phyloP scores from a whole-genome alignment of 2,329 filamentous ascomycete genomes.

The Aspergillus unguis region DNA sequence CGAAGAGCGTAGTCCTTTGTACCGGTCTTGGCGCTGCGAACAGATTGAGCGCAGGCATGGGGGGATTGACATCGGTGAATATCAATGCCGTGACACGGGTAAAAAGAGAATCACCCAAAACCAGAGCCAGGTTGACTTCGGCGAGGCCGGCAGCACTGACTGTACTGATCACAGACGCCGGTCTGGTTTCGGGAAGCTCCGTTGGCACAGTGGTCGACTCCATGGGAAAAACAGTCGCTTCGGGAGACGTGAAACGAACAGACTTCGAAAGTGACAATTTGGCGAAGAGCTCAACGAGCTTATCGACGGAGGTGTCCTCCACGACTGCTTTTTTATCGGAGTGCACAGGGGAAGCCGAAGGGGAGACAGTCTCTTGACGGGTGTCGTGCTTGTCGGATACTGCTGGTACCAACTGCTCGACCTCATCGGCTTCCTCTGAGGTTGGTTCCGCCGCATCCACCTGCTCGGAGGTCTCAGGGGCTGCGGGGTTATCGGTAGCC shows the following conservation, averaged over 20 bases:
- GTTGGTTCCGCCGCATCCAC: conserved; percentile 13
- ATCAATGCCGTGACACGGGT: conserved; percentile 6
- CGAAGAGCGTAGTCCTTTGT: conserved; percentile 9
- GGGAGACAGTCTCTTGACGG: conserved; percentile 1
- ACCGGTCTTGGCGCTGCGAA: conserved; percentile 1
- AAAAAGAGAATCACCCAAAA: conserved; percentile 11
- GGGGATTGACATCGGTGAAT: neutral
- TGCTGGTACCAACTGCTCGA: neutral
- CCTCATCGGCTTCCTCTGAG: conserved; percentile 8
- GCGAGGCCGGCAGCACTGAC: neutral
- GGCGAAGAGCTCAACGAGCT: conserved; percentile 8
- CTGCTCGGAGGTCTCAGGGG: conserved; percentile 12
- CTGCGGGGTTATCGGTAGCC: neutral
- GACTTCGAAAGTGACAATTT: conserved; percentile 10
- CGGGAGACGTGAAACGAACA: conserved; percentile 5
- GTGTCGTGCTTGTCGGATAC: neutral
- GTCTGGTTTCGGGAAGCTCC: conserved; percentile 9
- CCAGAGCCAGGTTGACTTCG: neutral
- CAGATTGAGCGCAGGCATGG: neutral
- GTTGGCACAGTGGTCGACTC: conserved; percentile 10
- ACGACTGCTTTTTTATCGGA: conserved; percentile 10
- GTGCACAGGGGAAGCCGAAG: conserved; percentile 11
- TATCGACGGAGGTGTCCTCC: conserved; percentile 12
- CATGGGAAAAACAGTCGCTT: conserved; percentile 10
- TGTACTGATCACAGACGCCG: conserved; percentile 1